Evolutionary conservation across 2,329 filamentous ascomycete species (phyloP), one percentile per base, ranked within the genome.

Genomic region (Pseudocercospora vitis): DNA sequence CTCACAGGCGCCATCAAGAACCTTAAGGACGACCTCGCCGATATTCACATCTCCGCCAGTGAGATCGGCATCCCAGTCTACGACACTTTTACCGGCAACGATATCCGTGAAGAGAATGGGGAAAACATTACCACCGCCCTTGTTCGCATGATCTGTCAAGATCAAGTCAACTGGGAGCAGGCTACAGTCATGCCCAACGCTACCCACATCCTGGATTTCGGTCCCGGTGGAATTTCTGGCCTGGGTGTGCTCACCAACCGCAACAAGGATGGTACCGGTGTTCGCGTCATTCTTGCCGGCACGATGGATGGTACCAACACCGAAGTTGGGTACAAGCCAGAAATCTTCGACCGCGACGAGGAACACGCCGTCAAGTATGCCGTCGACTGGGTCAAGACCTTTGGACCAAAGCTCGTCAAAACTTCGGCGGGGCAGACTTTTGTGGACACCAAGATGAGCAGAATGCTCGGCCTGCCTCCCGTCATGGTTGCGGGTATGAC

Each of bases 261-360:
- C 66, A 99, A 97, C 81, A 99, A 99, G 79, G 95, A 99, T 72
- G 94, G 94, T 59, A 97, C 91, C 53, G 94, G 94, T 66, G 94
- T 99, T 29, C 90, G 92, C 57, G 91, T 99, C 61, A 96, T 99
- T 62, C 81, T 99, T 54, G 94, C 91, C 37, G 94, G 95, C 59
- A 83, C 90, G n/a, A 87, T 99, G 65, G 89, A 92, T 66, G 92
- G 92, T 48, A 91, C 91, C 16, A 87, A 95, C 55, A 80, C 82
- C 26, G 94, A 97, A 73, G 87, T 99, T 58, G 94, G 94, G 51
- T 99, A 96, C 80, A 99, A 99, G 80, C 88, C 92, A 2, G 94
- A 99, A 75, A 81, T 99, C 48, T 99, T 99, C 65, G 92, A 99
- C 70, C 88, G 94, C 53, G 94, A 99, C 70, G 90, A 91, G 67